A percentile compares a stretch with the other conserved stretches of the same genome.
Evolutionary conservation across 352 stramenopile genomes (phyloP).

Genomic region (Phytophthora pisi): DNA sequence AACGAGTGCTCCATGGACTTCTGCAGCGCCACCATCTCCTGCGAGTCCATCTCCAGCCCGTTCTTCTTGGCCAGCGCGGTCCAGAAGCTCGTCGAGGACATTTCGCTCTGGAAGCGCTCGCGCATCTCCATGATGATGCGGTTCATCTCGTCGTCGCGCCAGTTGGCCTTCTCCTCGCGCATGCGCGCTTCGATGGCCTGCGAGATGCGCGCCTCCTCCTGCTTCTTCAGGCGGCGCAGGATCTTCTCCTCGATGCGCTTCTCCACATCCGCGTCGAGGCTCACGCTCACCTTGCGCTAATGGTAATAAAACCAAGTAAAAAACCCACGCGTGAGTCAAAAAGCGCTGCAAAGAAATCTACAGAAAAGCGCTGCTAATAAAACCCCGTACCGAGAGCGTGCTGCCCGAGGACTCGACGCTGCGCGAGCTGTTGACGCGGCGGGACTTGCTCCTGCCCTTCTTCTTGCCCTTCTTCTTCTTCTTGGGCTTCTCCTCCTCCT

Average conservation of each 20-base stretch:
- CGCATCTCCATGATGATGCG: constrained; percentile 91
- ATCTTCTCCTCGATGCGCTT: constrained; percentile 90
- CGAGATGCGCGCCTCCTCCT: constrained; percentile 86
- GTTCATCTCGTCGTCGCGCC: constrained; percentile 90
- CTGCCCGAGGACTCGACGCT: constrained; percentile 45
- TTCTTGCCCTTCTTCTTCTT: constrained; percentile 69
- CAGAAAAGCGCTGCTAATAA: not conserved
- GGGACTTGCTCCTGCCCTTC: constrained; percentile 44
- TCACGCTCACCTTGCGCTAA: constrained; percentile 64
- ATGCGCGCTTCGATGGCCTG: constrained; percentile 86
- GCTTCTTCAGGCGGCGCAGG: constrained; percentile 84
- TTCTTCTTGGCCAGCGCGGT: constrained; percentile 72
- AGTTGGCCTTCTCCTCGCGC: constrained; percentile 84
- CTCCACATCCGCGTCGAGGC: constrained; percentile 79
- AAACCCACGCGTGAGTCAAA: not conserved
- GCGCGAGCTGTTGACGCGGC: constrained; percentile 54
- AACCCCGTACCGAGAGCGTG: constrained; percentile 35
- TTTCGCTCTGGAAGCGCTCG: constrained; percentile 84
- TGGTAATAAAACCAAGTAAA: not conserved
- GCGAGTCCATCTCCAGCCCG: constrained; percentile 43
- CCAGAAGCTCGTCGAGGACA: constrained; percentile 71
- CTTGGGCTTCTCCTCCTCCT: constrained; percentile 76
- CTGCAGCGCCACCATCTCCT: constrained; percentile 53
- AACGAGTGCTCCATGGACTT: constrained; percentile 56
- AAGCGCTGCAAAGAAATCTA: not conserved